Conservation (phyloP, 805 yeast species). For the Danielozyma ontarioensis region DNA sequence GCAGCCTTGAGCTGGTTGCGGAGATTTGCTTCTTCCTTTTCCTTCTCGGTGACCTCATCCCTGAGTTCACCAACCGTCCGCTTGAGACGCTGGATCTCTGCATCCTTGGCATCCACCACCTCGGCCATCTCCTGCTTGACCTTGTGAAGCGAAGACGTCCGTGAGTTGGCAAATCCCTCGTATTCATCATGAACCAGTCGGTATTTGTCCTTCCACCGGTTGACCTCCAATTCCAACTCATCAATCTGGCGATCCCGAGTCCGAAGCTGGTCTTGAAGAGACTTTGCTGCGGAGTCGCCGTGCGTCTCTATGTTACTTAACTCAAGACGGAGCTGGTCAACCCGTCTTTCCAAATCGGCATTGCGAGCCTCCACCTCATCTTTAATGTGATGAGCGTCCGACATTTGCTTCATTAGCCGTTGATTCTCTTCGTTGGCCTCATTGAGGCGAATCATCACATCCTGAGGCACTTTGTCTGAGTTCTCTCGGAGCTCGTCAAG, state of each 20-base stretch:
- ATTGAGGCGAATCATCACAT: neutral
- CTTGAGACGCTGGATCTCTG: conserved; percentile 9
- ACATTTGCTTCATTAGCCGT: neutral
- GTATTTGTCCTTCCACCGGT: conserved; percentile 8
- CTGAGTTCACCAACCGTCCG: conserved; percentile 11
- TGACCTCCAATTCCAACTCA: conserved; percentile 8
- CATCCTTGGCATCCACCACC: conserved; percentile 4
- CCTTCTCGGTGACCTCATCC: conserved; percentile 18
- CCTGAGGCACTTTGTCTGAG: too few species aligned
- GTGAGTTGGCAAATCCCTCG: conserved; percentile 1
- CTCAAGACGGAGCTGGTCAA: neutral
- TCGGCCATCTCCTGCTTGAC: conserved; percentile 1
- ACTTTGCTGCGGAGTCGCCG: neutral
- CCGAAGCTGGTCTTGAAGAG: conserved; percentile 7
- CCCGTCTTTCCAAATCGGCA: neutral
- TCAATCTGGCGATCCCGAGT: conserved; percentile 11
- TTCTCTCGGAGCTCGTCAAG: neutral
- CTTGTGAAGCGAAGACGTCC: conserved; percentile 1
- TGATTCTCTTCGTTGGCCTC: neutral
- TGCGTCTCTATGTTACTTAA: neutral
- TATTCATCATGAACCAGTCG: conserved; percentile 4
- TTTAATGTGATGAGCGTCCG: neutral
- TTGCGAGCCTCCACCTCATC: neutral
- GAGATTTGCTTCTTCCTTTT: conserved; percentile 15
- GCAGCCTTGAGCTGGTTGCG: conserved; percentile 18